Evolutionary conservation across 2,329 filamentous ascomycete species (phyloP).

Genomic region (Clathrospora elynae): DNA sequence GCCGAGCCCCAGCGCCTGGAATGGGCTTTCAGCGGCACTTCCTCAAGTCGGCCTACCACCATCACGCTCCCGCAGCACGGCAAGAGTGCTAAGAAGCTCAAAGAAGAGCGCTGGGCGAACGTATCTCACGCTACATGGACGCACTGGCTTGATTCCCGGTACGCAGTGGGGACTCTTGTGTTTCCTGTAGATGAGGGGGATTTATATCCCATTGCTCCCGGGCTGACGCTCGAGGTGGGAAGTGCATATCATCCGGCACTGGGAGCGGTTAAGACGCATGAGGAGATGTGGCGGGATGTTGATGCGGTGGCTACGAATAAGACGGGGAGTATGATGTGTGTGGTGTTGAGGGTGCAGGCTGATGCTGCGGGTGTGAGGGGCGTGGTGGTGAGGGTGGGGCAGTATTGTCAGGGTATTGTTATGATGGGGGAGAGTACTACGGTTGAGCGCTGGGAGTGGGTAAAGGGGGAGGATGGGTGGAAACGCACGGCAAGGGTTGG

Average conservation of each 20-base stretch:
- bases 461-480: conserved; percentile 40
- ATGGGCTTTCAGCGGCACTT: conserved; percentile 67
- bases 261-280: conserved; percentile 60
- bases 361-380: conserved; percentile 53
- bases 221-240: conserved; percentile 58
- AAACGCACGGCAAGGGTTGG: conserved; percentile 48
- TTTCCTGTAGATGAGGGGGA: conserved; percentile 61
- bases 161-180: conserved; percentile 31
- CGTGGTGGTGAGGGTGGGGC: conserved; percentile 60
- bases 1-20: conserved; percentile 55
- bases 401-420: conserved; percentile 62
- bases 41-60: conserved; percentile 38
- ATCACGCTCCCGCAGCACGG: neutral
- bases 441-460: conserved; percentile 62
- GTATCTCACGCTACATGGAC: conserved; percentile 54
- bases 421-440: conserved; percentile 52
- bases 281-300: conserved; percentile 68
- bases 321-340: conserved; percentile 26
- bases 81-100: neutral
- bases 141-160: conserved; percentile 66
- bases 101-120: conserved; percentile 7
- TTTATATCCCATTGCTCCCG: conserved; percentile 53
- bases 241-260: conserved; percentile 64
- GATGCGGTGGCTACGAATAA: conserved; percentile 32
- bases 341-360: conserved; percentile 50